phyloP scores from a whole-genome alignment of 1,139 yeast genomes.

The Lodderomyces jiufengensis region DNA sequence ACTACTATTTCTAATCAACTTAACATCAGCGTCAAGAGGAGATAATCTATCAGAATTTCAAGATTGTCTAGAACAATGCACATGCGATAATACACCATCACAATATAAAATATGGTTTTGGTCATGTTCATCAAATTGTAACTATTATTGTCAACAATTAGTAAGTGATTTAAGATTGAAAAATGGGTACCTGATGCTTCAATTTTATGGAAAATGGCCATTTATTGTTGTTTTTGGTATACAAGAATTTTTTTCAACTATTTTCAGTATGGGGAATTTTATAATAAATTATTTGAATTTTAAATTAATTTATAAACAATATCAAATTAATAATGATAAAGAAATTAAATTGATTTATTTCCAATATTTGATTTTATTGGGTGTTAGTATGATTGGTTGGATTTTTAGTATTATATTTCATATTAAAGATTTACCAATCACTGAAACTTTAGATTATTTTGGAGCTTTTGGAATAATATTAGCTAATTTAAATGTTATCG shows the following conservation, averaged over 20 bases:
- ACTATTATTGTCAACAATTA: conserved; percentile 40
- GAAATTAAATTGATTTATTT: conserved; percentile 23
- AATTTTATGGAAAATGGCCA: conserved; percentile 49
- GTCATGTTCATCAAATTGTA: conserved; percentile 40
- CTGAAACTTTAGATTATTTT: conserved; percentile 43
- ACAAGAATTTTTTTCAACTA: conserved; percentile 35
- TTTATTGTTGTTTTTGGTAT: conserved; percentile 36
- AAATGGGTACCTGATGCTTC: conserved; percentile 28
- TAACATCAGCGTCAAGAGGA: conserved; percentile 25
- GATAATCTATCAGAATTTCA: conserved; percentile 28
- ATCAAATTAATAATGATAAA: conserved; percentile 10
- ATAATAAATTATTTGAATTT: conserved; percentile 32
- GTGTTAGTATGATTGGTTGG: conserved; percentile 39
- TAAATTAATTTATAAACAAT: conserved; percentile 25
- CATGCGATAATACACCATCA: conserved; percentile 6
- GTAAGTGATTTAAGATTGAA: conserved; percentile 25
- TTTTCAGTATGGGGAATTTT: conserved; percentile 40
- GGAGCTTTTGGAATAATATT: conserved; percentile 44
- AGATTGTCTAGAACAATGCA: conserved; percentile 21
- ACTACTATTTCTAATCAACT: not conserved
- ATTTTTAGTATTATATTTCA: conserved; percentile 38
- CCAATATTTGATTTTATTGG: conserved; percentile 31
- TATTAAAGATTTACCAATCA: conserved; percentile 34
- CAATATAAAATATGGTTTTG: conserved; percentile 18
- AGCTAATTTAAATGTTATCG: conserved; percentile 35